Evolutionary conservation across 257 asterid genomes (phyloP), one percentile per base, ranked within the genome.

Genomic region (Capsicum chinense): DNA sequence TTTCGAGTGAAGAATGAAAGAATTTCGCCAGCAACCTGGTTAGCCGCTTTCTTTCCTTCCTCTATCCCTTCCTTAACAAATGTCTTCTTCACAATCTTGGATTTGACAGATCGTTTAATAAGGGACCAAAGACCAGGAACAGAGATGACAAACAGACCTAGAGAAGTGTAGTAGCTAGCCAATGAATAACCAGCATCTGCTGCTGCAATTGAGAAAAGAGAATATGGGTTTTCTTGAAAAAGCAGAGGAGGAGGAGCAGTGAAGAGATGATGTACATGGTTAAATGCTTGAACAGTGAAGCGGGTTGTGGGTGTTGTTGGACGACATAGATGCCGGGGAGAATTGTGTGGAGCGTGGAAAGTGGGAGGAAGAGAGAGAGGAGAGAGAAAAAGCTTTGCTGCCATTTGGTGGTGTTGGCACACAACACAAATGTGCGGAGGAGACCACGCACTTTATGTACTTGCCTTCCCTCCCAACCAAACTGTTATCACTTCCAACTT

Each of bases 101-200:
- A 96, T 90, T 96, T 96, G 73, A 94, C 98, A 6, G 98, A 96
- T 17, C 99, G 99, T 86, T 96, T 96, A 86, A 96, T 94, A 76
- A 96, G 98, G 85, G 99, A 96, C 99, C 99, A 96, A 79, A 96
- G 93, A 19, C 99, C 99, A 2, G 98, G 99, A 85, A 96, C 98
- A 0, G 99, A 96, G 88, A 96, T 94, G 84, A 96, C 87, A 71
- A 96, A 96, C 83, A 96, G 97, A 86, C 98, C 99, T 6, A 96
- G 85, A 19, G 98, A 96, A 87, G 99, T 96, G 90, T 96, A 96
- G 86, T 96, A 96, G 89, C 99, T 96, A 66, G 99, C 98, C 85
- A 92, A 67, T 4, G 99, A 96, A 87, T 94, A 93, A 48, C 88
- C 88, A 50, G 68, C 84, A 37, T 93, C 98, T 35, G 63, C 88